These are phyloP conservation scores for Chalciporus sp. DNA, from an alignment of 1,284 basidiomycete species.

Conservation along the genomic window DNA sequence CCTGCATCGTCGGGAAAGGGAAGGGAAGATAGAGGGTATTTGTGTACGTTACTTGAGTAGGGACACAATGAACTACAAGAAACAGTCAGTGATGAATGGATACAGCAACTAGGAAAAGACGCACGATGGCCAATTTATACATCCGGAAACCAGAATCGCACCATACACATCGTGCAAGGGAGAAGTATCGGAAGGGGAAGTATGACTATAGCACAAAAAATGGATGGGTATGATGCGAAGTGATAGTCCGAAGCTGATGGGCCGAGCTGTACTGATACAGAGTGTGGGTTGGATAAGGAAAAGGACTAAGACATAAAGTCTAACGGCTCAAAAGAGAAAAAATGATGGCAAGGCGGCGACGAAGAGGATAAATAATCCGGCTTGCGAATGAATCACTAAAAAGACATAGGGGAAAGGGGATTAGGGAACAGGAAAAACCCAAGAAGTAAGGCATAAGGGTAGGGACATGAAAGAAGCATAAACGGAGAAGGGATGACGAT, in stretches of 20 bases:
- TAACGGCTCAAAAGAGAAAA: neutral
- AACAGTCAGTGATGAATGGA: slow-evolving; percentile 12
- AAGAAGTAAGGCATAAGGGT: slow-evolving; percentile 22
- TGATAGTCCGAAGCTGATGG: slow-evolving; percentile 36
- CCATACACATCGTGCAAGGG: slow-evolving; percentile 31
- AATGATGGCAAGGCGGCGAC: slow-evolving; percentile 3
- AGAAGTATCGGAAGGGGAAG: neutral
- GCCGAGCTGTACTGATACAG: slow-evolving; percentile 40
- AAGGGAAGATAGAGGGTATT: slow-evolving; percentile 24
- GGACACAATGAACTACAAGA: slow-evolving; percentile 29
- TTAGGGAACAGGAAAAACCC: slow-evolving; percentile 26
- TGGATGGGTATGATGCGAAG: slow-evolving; percentile 37
- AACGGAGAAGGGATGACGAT: slow-evolving; percentile 16
- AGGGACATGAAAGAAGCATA: slow-evolving; percentile 23
- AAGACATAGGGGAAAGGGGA: slow-evolving; percentile 23
- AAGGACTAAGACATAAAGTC: neutral
- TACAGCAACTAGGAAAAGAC: neutral
- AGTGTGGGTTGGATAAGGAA: neutral
- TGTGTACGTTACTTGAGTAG: slow-evolving; percentile 25
- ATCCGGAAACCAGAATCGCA: slow-evolving; percentile 37
- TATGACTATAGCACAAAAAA: slow-evolving; percentile 31
- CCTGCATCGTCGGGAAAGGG: slow-evolving; percentile 10
- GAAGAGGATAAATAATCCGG: slow-evolving; percentile 20
- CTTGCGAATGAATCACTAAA: slow-evolving; percentile 27
- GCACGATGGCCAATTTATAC: slow-evolving; percentile 32